Base-by-base conservation (phyloP, 1,284 basidiomycete species). In the Apiotrichum mycotoxinovorans region DNA sequence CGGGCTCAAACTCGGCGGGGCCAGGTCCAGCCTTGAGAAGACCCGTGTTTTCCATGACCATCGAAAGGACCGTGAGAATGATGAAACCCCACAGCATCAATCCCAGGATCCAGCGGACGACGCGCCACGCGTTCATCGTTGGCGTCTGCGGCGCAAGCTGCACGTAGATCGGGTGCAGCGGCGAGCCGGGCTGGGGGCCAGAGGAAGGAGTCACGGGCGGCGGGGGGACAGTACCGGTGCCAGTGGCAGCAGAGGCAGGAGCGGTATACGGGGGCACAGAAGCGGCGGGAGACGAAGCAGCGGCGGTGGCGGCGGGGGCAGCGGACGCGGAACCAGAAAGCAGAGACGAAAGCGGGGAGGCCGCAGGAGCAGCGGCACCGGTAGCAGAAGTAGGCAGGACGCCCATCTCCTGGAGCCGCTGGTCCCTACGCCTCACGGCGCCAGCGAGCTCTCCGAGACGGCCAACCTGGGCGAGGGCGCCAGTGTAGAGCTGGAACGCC, bases 21-120 rank as follows among this genome's bases (percentile, higher is more conserved):
- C 70, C 71, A 11, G 87, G 87, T 1, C 88, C 90, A 10, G 89
- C 86, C 78, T 94, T 95, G 78, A 95, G 83, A 42, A 95, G 81
- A 11, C 92, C 92, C 27, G 89, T 88, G 71, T 91, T 94, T 76
- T 96, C 94, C 69, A 96, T 84, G 64, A 96, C 82, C 47, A 95
- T 86, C 0, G 90, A 88, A 44, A 95, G 78, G 42, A 94, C 80
- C 49, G 92, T 89, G 55, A 96, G 79, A 68, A 89, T 81, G 71
- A 76, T 57, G 58, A 76, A 76, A 22, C 52, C 63, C 71, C 71
- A 73, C 26, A 76, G 58, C 5, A 69, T 23, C 44, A 70, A 45
- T 11, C 68, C 69, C n/a, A 67, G 42, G 7, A 74, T 17, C 66
- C 69, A 74, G 34, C 72, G 61, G 34, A 73, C 25, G 11, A 63